Percentiles rank a stretch among this genome's conserved stretches.
Evolutionary conservation across 73 alveolate genomes (phyloP).

Genomic region (Blepharisma japonicum): DNA sequence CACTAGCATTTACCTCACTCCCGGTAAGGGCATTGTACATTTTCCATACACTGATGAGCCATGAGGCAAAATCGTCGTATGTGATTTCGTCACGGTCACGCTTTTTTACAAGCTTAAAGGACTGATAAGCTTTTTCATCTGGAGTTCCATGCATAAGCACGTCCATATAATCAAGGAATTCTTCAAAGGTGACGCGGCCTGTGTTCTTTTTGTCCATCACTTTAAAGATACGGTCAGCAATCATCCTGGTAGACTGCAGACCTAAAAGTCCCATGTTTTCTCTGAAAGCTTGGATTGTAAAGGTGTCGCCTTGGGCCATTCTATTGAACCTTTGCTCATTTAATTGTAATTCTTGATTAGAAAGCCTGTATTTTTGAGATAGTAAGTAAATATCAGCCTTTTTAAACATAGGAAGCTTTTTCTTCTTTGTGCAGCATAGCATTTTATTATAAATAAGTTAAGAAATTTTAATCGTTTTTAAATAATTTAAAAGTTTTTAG

Average conservation of each 20-base stretch:
- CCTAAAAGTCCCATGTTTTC: slow-evolving; percentile 64
- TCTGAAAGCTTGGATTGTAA: slow-evolving; percentile 1
- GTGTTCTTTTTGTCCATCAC: slow-evolving; percentile 51
- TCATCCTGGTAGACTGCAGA: slow-evolving; percentile 43
- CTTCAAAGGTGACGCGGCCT: slow-evolving; percentile 50
- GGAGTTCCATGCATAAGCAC: slow-evolving; percentile 59
- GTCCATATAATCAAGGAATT: slow-evolving; percentile 61
- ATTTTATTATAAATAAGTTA: not conserved
- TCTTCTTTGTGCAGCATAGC: slow-evolving; percentile 28
- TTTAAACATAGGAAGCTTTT: slow-evolving; percentile 6
- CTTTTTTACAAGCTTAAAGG: slow-evolving; percentile 50
- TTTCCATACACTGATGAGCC: slow-evolving; percentile 35
- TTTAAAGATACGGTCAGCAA: slow-evolving; percentile 65
- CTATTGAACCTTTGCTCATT: not conserved
- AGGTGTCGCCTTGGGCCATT: not conserved
- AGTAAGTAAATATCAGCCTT: too few species aligned
- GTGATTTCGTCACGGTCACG: slow-evolving; percentile 32
- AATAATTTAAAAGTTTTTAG: too few species aligned
- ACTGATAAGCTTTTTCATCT: slow-evolving; percentile 55
- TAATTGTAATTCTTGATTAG: not conserved
- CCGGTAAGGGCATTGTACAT: slow-evolving; percentile 68
- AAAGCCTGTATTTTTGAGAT: not conserved
- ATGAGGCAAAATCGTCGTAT: slow-evolving; percentile 43
- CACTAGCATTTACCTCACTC: not conserved
- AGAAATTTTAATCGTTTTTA: not conserved